A percentile compares a stretch with the other conserved stretches of the same genome.
These are phyloP conservation scores for Picochlorum sp. DNA, from an alignment of 139 green algal genomes.

Conservation along the genomic window DNA sequence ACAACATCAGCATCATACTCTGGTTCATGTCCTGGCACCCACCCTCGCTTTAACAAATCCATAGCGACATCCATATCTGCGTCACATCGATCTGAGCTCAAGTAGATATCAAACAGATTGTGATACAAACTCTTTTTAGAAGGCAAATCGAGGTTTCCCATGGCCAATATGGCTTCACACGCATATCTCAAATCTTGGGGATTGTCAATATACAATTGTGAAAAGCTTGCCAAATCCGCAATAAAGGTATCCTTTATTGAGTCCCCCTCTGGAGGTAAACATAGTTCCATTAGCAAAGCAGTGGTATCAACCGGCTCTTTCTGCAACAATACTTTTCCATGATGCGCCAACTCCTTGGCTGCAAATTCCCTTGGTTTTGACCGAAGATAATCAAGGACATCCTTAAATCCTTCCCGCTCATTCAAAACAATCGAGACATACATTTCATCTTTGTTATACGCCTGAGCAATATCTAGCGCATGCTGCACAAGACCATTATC, in stretches of 20 bases:
- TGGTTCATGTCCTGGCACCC: slow-evolving; percentile 51
- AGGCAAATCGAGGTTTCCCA: slow-evolving; percentile 23
- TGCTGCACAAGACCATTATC: slow-evolving; percentile 79
- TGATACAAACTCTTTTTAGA: slow-evolving; percentile 62
- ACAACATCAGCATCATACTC: slow-evolving; percentile 79
- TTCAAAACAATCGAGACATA: slow-evolving; percentile 86
- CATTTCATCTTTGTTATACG: slow-evolving; percentile 43
- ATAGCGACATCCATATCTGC: slow-evolving; percentile 48
- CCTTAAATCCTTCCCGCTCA: slow-evolving; percentile 60
- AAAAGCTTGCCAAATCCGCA: slow-evolving; percentile 68
- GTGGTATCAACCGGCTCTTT: slow-evolving; percentile 64
- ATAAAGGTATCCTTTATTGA: slow-evolving; percentile 15
- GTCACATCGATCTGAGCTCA: slow-evolving; percentile 14
- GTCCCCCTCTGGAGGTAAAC: slow-evolving; percentile 32
- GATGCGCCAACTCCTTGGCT: slow-evolving; percentile 43
- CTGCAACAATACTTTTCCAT: slow-evolving; percentile 65
- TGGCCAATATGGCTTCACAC: slow-evolving; percentile 59
- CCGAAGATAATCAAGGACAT: slow-evolving; percentile 67
- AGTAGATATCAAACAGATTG: slow-evolving; percentile 81
- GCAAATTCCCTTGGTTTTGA: slow-evolving; percentile 34
- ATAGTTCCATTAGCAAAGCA: slow-evolving; percentile 79
- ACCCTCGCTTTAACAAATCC: slow-evolving; percentile 73
- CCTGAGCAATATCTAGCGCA: slow-evolving; percentile 71
- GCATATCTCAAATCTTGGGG: slow-evolving; percentile 53
- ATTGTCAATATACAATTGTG: slow-evolving; percentile 69